Evolutionary conservation across 148 eudicot species (phyloP), one percentile per base, ranked within the genome.

Genomic region (Mesembryanthemum crystallinum): DNA sequence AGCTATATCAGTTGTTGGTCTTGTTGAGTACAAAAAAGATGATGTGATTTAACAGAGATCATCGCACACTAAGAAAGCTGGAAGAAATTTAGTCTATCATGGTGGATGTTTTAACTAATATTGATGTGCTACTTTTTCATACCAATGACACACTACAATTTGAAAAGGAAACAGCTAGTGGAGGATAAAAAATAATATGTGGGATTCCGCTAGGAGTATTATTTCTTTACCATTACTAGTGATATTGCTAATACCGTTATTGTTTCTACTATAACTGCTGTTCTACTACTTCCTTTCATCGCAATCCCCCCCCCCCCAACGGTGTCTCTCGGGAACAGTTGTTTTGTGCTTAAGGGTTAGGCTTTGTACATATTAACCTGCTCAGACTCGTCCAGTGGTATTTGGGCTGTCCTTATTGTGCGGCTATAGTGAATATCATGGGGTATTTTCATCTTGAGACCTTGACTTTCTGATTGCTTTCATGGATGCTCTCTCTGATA

Each of bases 171-270:
- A 51, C 3, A 10, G 33, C 1, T 43, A 27, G 55, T 25, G 59
- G 42, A 61, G 51, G 37, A 21, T 73, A n/a, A n/a, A n/a, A n/a
- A n/a, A n/a, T n/a, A 73, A 8, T 55, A 17, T 60, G 64, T 60
- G 64, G 25, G 17, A 58, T 21, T 18, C 23, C 1, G 23, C 62
- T n/a, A n/a, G 3, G 2, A 58, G 11, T 58, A 58, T 8, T 58
- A 18, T 9, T 58, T 58, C 25, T 58, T n/a, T 58, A 30, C 67
- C 8, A 28, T 20, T 63, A 14, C 33, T 25, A 63, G 30, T 30
- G 37, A 20, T 18, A 14, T 30, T 18, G 28, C 8, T 18, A 5
- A 4, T 18, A 3, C 66, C 13, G 13, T 15, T 15, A n/a, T n/a
- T n/a, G n/a, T 8, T 8, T 10, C 51, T 4, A 4, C 51, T 45